A percentile compares a stretch with the other conserved stretches of the same genome.
These are phyloP conservation scores for Tetradesmus lagerheimii DNA, from an alignment of 139 green algal genomes.

Conservation along the genomic window DNA sequence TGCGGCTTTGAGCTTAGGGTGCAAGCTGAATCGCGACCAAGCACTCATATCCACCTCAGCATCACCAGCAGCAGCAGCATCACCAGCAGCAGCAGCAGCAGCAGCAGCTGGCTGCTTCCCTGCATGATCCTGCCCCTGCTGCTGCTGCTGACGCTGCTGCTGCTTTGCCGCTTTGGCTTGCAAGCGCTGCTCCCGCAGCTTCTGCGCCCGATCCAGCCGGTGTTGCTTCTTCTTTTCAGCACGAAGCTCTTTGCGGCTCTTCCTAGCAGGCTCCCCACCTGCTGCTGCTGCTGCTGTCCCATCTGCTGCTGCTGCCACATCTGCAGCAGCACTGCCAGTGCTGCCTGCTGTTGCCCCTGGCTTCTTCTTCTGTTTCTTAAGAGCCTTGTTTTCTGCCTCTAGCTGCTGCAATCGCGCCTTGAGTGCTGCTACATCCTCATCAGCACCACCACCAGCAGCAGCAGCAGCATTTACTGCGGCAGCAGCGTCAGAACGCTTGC, in stretches of 20 bases:
- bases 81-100: background rate
- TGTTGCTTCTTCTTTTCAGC: conserved; percentile 35
- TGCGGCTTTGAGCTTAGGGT: conserved; percentile 50
- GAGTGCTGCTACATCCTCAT: conserved; percentile 43
- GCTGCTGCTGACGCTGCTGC: conserved; percentile 32
- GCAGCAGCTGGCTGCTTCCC: conserved; percentile 32
- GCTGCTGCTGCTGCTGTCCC: conserved; percentile 25
- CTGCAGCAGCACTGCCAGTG: conserved; percentile 24
- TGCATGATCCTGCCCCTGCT: background rate
- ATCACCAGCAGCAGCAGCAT: conserved; percentile 10
- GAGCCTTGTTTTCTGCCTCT: conserved; percentile 56
- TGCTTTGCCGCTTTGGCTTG: background rate
- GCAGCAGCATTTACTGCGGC: background rate
- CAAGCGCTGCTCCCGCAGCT: background rate
- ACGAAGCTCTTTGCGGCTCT: conserved; percentile 1
- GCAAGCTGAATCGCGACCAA: conserved; percentile 61
- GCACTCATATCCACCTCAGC: conserved; percentile 57
- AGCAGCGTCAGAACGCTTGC: conserved; percentile 33
- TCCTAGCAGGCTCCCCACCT: background rate
- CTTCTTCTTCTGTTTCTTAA: conserved; percentile 38
- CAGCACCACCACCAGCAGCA: background rate
- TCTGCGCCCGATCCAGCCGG: background rate
- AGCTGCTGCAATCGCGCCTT: conserved; percentile 50
- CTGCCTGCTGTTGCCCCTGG: conserved; percentile 42
- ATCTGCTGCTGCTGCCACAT: conserved; percentile 6